Evolutionary conservation across 1,139 yeast species (phyloP).

Genomic region (Diutina scorzettiae): DNA sequence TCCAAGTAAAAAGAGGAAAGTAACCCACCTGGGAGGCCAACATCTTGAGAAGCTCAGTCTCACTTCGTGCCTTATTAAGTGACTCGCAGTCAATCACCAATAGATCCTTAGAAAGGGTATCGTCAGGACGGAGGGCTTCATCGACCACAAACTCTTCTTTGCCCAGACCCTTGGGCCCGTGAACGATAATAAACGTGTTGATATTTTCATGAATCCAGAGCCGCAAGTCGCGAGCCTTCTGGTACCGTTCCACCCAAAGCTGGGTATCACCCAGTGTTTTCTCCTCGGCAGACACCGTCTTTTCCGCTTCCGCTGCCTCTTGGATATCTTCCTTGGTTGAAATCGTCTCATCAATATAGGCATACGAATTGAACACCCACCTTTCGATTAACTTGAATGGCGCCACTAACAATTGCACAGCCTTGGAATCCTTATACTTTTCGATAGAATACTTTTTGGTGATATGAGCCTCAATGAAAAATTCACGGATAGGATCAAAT

Average conservation of each 20-base stretch:
- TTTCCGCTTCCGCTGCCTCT: constrained; percentile 7
- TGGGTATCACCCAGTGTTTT: background rate
- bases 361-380: constrained; percentile 13
- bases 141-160: constrained; percentile 70
- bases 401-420: constrained; percentile 18
- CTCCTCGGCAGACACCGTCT: background rate
- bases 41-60: constrained; percentile 50
- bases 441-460: constrained; percentile 13
- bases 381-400: constrained; percentile 17
- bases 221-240: constrained; percentile 27
- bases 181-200: constrained; percentile 69
- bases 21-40: constrained; percentile 78
- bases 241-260: constrained; percentile 1
- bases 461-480: constrained; percentile 1
- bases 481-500: constrained; percentile 5
- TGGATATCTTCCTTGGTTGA: constrained; percentile 4
- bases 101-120: constrained; percentile 37
- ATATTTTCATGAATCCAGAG: constrained; percentile 58
- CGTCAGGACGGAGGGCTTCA: constrained; percentile 43
- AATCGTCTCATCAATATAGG: background rate
- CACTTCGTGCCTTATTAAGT: constrained; percentile 62
- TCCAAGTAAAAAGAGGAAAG: constrained; percentile 90
- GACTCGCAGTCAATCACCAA: constrained; percentile 71
- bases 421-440: constrained; percentile 28
- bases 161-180: constrained; percentile 94